Conservation (phyloP, 805 yeast species). For the Yarrowia sp. region DNA sequence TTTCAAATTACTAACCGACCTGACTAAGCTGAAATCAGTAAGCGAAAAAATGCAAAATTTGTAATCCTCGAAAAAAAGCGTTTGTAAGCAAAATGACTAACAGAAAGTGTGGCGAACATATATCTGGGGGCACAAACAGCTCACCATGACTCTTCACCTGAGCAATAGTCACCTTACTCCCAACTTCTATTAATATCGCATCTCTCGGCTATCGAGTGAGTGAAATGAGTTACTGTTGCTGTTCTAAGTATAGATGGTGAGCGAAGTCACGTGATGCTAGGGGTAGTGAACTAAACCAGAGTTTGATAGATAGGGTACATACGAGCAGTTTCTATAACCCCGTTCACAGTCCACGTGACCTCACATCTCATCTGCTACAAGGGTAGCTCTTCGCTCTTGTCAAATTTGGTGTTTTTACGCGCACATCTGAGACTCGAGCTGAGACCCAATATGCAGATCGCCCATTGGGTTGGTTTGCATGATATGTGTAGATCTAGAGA, state of each 20-base stretch:
- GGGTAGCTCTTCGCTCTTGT: no score
- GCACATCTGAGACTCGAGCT: conserved; percentile 6
- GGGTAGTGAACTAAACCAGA: no score
- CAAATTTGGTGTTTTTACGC: conserved; percentile 5
- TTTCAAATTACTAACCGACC: background rate
- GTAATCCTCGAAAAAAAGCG: no score
- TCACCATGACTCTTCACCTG: no score
- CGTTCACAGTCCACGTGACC: no score
- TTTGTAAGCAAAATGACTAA: background rate
- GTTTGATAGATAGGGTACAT: no score
- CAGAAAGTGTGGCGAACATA: no score
- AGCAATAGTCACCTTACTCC: background rate
- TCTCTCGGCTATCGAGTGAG: background rate
- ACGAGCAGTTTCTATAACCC: no score
- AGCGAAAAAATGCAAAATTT: background rate
- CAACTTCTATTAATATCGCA: background rate
- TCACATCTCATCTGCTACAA: no score
- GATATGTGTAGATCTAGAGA: background rate
- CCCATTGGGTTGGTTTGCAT: background rate
- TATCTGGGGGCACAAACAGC: no score
- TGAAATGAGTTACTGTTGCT: background rate
- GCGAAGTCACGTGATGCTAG: background rate
- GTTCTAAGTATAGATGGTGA: background rate
- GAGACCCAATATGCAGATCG: background rate
- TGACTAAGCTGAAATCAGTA: background rate